Conservation (phyloP, 106 monocot species). For the Allium sativum region DNA sequence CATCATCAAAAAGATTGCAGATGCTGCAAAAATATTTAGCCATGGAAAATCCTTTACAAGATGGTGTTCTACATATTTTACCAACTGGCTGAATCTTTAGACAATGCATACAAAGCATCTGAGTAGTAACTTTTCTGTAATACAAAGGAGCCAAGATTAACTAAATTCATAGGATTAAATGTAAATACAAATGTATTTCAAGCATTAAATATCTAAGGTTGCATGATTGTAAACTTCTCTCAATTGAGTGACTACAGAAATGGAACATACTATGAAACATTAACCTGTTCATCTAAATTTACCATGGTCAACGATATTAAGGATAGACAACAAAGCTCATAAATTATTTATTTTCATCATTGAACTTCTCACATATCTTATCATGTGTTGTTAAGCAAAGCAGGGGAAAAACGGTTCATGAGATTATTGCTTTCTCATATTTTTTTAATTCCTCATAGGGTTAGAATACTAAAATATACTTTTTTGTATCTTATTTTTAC, state of each 20-base stretch:
- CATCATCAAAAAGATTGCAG: conserved; percentile 96
- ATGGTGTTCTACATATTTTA: conserved; percentile 54
- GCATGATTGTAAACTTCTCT: no score
- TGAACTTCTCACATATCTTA: not conserved
- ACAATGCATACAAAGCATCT: conserved; percentile 96
- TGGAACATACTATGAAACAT: not conserved
- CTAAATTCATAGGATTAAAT: not conserved
- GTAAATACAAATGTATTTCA: not conserved
- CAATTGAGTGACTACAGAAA: not conserved
- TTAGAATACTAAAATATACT: not conserved
- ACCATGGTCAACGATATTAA: not conserved
- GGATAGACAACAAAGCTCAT: not conserved
- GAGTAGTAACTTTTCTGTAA: conserved; percentile 66
- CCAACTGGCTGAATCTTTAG: conserved; percentile 71
- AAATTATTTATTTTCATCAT: not conserved
- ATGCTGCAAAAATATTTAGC: conserved; percentile 83
- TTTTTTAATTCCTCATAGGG: not conserved
- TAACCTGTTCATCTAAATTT: not conserved
- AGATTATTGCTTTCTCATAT: not conserved
- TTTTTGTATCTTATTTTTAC: conserved; percentile 13
- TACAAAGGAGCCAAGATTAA: not conserved
- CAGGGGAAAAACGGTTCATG: no score
- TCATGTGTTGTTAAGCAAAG: not conserved
- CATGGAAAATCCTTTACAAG: conserved; percentile 67
- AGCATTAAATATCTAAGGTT: not conserved